These are phyloP conservation scores for Fusarium humuli DNA, from an alignment of 2,329 filamentous ascomycete species.

Conservation along the genomic window DNA sequence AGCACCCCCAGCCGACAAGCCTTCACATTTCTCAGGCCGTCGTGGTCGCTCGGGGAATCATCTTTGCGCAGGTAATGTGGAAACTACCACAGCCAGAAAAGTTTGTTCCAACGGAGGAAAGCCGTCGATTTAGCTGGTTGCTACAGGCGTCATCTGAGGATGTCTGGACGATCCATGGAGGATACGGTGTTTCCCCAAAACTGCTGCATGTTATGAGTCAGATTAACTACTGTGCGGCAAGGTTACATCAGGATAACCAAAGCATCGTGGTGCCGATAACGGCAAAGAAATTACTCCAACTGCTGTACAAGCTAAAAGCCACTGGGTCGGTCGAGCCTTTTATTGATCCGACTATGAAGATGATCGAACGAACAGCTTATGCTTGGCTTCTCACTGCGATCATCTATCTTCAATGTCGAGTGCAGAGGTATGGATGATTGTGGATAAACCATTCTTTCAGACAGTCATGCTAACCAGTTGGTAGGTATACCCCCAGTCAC, in stretches of 20 bases:
- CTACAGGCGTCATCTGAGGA: not conserved
- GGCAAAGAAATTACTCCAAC: conserved; percentile 10
- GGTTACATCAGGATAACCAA: not conserved
- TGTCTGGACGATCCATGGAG: conserved; percentile 4
- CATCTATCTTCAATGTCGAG: conserved; percentile 16
- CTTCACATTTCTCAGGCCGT: conserved; percentile 5
- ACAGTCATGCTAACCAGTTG: conserved; percentile 4
- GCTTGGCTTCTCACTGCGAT: conserved; percentile 14
- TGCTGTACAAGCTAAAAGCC: not conserved
- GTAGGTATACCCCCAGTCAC: conserved; percentile 4
- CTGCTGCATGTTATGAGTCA: conserved; percentile 4
- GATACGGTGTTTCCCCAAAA: not conserved
- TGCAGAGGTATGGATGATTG: conserved; percentile 8
- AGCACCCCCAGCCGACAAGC: conserved; percentile 1
- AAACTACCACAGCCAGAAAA: conserved; percentile 6
- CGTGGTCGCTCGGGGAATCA: conserved; percentile 1
- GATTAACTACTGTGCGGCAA: conserved; percentile 3
- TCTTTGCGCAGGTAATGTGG: conserved; percentile 1
- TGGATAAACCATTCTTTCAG: not conserved
- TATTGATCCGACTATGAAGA: not conserved
- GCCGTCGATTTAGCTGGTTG: conserved; percentile 6
- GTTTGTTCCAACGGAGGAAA: conserved; percentile 5
- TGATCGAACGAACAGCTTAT: conserved; percentile 13
- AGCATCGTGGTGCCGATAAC: conserved; percentile 2
- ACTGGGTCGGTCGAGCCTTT: not conserved